Evolutionary conservation across 768 basidiomycete genomes (phyloP).

Genomic region (Auricularia sp.): DNA sequence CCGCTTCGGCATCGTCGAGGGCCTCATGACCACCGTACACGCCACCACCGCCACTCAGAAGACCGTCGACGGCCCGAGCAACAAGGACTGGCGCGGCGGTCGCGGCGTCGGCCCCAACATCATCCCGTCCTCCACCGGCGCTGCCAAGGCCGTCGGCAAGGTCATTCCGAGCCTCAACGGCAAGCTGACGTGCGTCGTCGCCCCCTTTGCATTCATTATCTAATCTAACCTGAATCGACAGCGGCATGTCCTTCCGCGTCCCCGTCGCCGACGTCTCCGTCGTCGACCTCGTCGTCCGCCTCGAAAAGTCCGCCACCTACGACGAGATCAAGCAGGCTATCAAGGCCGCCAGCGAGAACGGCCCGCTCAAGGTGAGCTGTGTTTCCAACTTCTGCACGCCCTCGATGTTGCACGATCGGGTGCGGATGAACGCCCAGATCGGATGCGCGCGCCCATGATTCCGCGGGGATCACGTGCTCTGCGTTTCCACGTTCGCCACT

Average conservation of each 20-base stretch:
- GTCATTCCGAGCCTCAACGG: slow-evolving; percentile 94
- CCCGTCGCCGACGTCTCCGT: slow-evolving; percentile 95
- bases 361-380: slow-evolving; percentile 33
- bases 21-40: slow-evolving; percentile 97
- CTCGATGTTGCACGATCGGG: not conserved
- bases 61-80: slow-evolving; percentile 88
- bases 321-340: slow-evolving; percentile 82
- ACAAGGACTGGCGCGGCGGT: slow-evolving; percentile 96
- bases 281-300: slow-evolving; percentile 90
- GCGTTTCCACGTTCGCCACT: too few relatives aligned
- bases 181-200: slow-evolving; percentile 52
- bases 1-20: slow-evolving; percentile 93
- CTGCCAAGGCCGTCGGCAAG: slow-evolving; percentile 98
- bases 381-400: not conserved
- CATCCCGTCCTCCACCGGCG: slow-evolving; percentile 97
- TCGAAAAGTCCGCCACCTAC: slow-evolving; percentile 77
- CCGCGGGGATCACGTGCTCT: too few relatives aligned
- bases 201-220: slow-evolving; percentile 38
- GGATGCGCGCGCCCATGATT: too few relatives aligned
- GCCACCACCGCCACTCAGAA: slow-evolving; percentile 93
- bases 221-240: not conserved
- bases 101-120: slow-evolving; percentile 97
- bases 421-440: not conserved
- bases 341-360: slow-evolving; percentile 65
- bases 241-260: slow-evolving; percentile 91